Conservation (phyloP, 179 eudicot genomes). For the Spinacia oleracea region DNA sequence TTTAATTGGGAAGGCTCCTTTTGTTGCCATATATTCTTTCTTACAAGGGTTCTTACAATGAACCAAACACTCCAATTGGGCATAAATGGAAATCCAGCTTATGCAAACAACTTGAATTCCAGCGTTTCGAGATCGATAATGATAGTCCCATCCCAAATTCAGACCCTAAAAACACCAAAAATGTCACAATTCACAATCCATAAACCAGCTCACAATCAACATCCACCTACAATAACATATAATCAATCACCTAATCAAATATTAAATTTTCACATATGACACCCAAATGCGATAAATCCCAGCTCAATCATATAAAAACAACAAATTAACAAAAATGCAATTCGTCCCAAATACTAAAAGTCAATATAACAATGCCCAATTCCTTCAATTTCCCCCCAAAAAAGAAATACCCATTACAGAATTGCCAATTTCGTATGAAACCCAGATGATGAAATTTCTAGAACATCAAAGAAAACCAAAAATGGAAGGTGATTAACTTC, state of each 20-base stretch:
- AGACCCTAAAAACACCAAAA: constrained; percentile 34
- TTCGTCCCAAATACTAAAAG: neutral
- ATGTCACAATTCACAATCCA: constrained; percentile 25
- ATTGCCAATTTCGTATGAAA: neutral
- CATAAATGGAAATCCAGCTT: constrained; percentile 21
- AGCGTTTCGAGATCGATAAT: constrained; percentile 21
- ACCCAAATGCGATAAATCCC: constrained; percentile 8
- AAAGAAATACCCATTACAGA: neutral
- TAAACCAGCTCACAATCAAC: neutral
- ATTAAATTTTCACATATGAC: constrained; percentile 1
- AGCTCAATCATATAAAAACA: constrained; percentile 24
- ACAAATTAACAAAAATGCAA: constrained; percentile 6
- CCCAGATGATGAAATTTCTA: neutral
- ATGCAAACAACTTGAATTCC: constrained; percentile 20
- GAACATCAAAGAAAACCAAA: neutral
- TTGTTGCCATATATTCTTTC: constrained; percentile 39
- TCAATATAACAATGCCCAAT: constrained; percentile 26
- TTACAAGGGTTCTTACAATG: constrained; percentile 16
- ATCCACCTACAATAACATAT: neutral
- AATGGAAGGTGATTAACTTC: neutral
- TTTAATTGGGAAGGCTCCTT: constrained; percentile 30
- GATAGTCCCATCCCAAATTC: constrained; percentile 39
- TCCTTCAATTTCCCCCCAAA: constrained; percentile 11
- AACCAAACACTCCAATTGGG: constrained; percentile 24
- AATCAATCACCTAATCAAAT: constrained; percentile 3